phyloP scores from a whole-genome alignment of 495 filamentous ascomycete genomes.

The Penicillium longicatenatum region DNA sequence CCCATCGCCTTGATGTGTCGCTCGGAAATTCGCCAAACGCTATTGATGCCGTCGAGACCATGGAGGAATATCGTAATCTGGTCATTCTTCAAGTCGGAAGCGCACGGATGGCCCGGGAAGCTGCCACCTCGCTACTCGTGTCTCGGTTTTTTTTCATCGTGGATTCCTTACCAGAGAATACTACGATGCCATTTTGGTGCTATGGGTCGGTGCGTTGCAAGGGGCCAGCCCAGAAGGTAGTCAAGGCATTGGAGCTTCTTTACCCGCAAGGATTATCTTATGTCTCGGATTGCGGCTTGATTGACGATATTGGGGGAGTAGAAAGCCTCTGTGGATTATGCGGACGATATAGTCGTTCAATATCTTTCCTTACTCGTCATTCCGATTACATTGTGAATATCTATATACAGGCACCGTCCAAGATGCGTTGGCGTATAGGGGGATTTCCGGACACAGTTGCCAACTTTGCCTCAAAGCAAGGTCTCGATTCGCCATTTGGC shows the following conservation, averaged over 20 bases:
- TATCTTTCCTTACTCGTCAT: slow-evolving; percentile 18
- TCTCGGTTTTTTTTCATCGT: slow-evolving; percentile 25
- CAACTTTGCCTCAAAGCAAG: slow-evolving; percentile 10
- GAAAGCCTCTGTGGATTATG: slow-evolving; percentile 18
- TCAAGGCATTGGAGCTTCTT: slow-evolving; percentile 18
- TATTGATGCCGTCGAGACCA: slow-evolving; percentile 20
- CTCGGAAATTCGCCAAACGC: slow-evolving; percentile 14
- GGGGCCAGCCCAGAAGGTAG: slow-evolving; percentile 14
- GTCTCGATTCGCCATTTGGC: slow-evolving; percentile 19
- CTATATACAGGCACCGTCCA: slow-evolving; percentile 13
- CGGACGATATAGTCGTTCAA: slow-evolving; percentile 16
- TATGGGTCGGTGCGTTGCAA: slow-evolving; percentile 22
- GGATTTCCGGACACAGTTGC: slow-evolving; percentile 22
- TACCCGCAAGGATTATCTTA: slow-evolving; percentile 15
- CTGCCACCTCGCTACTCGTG: slow-evolving; percentile 20
- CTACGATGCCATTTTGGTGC: slow-evolving; percentile 19
- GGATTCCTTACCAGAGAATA: slow-evolving; percentile 9
- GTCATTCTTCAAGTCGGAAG: slow-evolving; percentile 21
- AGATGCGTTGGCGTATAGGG: slow-evolving; percentile 21
- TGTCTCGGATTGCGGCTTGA: slow-evolving; percentile 17
- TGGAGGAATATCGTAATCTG: slow-evolving; percentile 27
- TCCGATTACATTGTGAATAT: slow-evolving; percentile 18
- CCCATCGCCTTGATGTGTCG: slow-evolving; percentile 15
- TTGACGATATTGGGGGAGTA: slow-evolving; percentile 14
- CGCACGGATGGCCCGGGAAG: slow-evolving; percentile 17